Evolutionary conservation across 169 alveolate species (phyloP).

Genomic region (Perkinsus chesapeaki): DNA sequence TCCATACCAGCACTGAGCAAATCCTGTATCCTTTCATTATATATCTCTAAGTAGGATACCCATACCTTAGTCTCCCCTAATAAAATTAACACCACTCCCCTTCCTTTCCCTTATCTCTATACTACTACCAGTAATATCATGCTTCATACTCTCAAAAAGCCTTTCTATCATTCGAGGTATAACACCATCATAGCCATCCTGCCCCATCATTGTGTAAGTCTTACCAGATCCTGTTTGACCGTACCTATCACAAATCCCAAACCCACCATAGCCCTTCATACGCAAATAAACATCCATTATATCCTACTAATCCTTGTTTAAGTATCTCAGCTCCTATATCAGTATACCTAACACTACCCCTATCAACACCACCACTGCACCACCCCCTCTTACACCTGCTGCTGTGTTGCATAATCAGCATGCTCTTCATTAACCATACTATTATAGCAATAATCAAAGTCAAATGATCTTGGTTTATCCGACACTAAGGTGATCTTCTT

Average conservation of each 20-base stretch:
- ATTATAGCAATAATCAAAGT: not conserved
- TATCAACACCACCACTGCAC: not conserved
- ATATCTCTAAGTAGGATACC: constrained; percentile 3
- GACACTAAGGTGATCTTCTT: not conserved
- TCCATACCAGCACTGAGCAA: not conserved
- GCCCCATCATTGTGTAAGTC: not conserved
- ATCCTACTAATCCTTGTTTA: not conserved
- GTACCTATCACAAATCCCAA: not conserved
- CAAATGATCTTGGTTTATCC: not conserved
- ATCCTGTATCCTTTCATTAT: constrained; percentile 3
- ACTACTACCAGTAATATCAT: not conserved
- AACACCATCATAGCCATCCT: not conserved
- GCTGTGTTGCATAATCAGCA: not conserved
- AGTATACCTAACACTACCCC: not conserved
- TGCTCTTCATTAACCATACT: not conserved
- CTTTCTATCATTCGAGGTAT: not conserved
- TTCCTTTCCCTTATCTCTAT: too few relatives aligned
- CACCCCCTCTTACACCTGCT: not conserved
- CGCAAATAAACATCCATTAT: not conserved
- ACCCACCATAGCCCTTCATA: not conserved
- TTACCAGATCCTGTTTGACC: not conserved
- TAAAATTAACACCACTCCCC: not conserved
- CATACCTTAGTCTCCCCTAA: not conserved
- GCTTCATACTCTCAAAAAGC: not conserved
- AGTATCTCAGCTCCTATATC: not conserved